These are phyloP conservation scores for Dendrobium huoshanense DNA, from an alignment of 106 monocot species.

Conservation along the genomic window DNA sequence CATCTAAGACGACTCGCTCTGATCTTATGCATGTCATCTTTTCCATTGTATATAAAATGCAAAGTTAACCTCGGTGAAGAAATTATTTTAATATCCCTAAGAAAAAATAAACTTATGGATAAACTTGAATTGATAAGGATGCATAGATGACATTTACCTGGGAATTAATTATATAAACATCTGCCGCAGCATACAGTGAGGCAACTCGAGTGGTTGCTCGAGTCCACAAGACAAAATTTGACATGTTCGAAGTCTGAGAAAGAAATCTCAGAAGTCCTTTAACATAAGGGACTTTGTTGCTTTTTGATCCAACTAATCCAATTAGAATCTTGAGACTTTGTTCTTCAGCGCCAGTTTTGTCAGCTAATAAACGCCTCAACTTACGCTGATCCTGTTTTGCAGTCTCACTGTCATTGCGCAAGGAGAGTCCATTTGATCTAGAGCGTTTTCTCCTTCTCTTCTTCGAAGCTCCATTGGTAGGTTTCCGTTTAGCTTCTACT, in stretches of 20 bases:
- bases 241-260: slow-evolving; percentile 58
- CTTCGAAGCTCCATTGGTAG: slow-evolving; percentile 10
- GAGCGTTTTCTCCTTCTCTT: slow-evolving; percentile 35
- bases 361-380: slow-evolving; percentile 41
- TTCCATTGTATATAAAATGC: neutral
- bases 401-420: slow-evolving; percentile 7
- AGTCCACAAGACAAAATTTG: slow-evolving; percentile 74
- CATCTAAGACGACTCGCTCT: too few relatives aligned
- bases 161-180: slow-evolving; percentile 87
- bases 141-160: slow-evolving; percentile 38
- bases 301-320: slow-evolving; percentile 94
- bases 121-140: neutral
- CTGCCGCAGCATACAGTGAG: slow-evolving; percentile 87
- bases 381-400: slow-evolving; percentile 4
- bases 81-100: neutral
- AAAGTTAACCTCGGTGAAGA: neutral
- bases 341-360: slow-evolving; percentile 14
- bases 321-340: slow-evolving; percentile 69
- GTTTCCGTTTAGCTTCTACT: slow-evolving; percentile 13
- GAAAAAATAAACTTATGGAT: neutral
- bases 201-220: slow-evolving; percentile 76
- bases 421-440: slow-evolving; percentile 12
- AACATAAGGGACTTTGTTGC: slow-evolving; percentile 78
- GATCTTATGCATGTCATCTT: neutral
- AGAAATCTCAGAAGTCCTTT: slow-evolving; percentile 60